These are phyloP conservation scores for Fonsecaea multimorphosa DNA, from an alignment of 2,329 filamentous ascomycete genomes.

Conservation along the genomic window DNA sequence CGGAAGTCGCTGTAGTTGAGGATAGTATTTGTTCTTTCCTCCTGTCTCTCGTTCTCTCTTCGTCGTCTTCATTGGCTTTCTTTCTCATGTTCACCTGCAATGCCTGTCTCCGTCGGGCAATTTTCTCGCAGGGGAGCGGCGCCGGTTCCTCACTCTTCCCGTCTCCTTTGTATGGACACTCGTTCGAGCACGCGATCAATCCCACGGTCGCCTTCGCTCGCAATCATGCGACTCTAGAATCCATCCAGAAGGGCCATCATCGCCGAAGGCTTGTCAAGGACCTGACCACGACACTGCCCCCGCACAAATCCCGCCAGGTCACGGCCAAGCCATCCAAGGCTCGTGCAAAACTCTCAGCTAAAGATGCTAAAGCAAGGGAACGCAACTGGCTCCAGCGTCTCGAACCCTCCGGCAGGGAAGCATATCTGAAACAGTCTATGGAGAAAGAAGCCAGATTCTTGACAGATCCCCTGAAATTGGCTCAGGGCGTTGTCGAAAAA, in stretches of 20 bases:
- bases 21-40: slow-evolving; percentile 3
- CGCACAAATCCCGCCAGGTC: slow-evolving; percentile 7
- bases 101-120: slow-evolving; percentile 35
- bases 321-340: slow-evolving; percentile 18
- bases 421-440: slow-evolving; percentile 26
- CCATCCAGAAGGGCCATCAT: slow-evolving; percentile 38
- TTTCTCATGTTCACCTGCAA: slow-evolving; percentile 38
- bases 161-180: not conserved
- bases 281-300: slow-evolving; percentile 21
- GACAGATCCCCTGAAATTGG: slow-evolving; percentile 73
- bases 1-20: not conserved
- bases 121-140: slow-evolving; percentile 17
- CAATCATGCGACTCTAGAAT: slow-evolving; percentile 35
- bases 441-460: slow-evolving; percentile 32
- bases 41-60: not conserved
- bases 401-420: slow-evolving; percentile 12
- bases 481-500: slow-evolving; percentile 67
- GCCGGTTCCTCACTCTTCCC: slow-evolving; percentile 3
- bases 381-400: slow-evolving; percentile 32
- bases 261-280: slow-evolving; percentile 25
- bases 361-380: slow-evolving; percentile 31
- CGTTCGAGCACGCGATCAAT: slow-evolving; percentile 7
- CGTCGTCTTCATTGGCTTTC: slow-evolving; percentile 5
- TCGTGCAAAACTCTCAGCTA: slow-evolving; percentile 18
- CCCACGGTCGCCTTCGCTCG: slow-evolving; percentile 16